Evolutionary conservation across 2,329 filamentous ascomycete genomes (phyloP).

Genomic region (Mycocentrospora acerina): DNA sequence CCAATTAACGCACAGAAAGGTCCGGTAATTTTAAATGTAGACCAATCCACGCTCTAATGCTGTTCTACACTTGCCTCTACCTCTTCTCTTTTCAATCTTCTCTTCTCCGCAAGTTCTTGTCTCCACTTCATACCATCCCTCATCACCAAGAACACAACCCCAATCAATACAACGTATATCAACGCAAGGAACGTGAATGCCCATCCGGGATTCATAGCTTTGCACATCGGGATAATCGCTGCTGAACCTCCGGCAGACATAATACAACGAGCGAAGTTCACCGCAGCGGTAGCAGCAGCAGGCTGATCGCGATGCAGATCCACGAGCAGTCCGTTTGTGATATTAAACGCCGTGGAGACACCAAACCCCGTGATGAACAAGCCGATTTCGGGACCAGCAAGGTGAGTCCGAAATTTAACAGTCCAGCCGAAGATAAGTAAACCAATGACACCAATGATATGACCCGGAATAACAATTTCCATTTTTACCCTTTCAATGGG

Average conservation of each 20-base stretch:
- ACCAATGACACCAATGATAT: constrained; percentile 35
- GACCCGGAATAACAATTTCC: constrained; percentile 42
- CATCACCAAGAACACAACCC: constrained; percentile 34
- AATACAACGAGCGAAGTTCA: constrained; percentile 41
- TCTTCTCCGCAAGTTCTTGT: constrained; percentile 20
- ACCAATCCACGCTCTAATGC: too few relatives aligned
- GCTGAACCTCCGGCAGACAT: constrained; percentile 41
- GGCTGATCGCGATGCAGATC: constrained; percentile 45
- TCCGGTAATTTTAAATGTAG: too few relatives aligned
- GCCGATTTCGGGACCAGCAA: constrained; percentile 49
- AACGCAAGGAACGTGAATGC: constrained; percentile 47
- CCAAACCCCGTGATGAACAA: constrained; percentile 57
- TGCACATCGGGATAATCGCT: constrained; percentile 46
- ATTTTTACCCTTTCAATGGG: constrained; percentile 52
- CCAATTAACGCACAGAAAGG: too few relatives aligned
- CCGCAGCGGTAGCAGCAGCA: constrained; percentile 44
- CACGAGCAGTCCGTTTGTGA: constrained; percentile 49
- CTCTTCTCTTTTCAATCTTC: constrained; percentile 9
- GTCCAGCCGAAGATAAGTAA: constrained; percentile 48
- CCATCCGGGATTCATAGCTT: constrained; percentile 47
- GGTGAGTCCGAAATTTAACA: constrained; percentile 35
- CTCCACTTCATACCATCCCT: constrained; percentile 34
- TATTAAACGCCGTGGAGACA: constrained; percentile 55
- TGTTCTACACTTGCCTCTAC: too few relatives aligned
- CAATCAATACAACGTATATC: constrained; percentile 27